Evolutionary conservation across 768 basidiomycete genomes (phyloP), one percentile per base, ranked within the genome.

Genomic region (Dioszegia crocea): DNA sequence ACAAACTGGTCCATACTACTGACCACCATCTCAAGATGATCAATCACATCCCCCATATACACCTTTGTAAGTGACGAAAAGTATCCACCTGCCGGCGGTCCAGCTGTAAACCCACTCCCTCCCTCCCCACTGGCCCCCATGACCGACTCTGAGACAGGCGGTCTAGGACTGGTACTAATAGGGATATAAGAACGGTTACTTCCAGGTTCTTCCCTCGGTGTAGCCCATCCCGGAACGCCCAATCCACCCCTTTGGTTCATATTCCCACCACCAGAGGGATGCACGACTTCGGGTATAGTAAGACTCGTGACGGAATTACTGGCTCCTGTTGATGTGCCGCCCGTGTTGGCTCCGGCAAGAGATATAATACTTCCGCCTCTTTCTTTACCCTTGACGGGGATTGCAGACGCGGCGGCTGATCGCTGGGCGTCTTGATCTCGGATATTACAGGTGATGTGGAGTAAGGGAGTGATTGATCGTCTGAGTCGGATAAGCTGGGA

Each of bases 11-110:
- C 74, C 53, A 77, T 49, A 23, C 56, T 57, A n/a, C 62, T 60
- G 1, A 74, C 61, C 16, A 73, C 63, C 38, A 68, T 65, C 46
- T 77, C 76, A 14, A 77, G 61, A 53, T 77, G 75, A 65, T 76
- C 75, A n/a, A 76, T 60, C 10, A 75, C 73, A 60, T 76, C 75
- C n/a, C 62, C 64, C 16, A 76, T 63, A 50, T 76, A 76, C 4
- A 76, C 70, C 56, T 74, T 73, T 0, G 74, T 68, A 57, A 73
- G 66, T 16, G 63, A 64, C 3, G 56, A 55, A 55, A 76, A 70
- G 52, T 68, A 74, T 10, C 67, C 69, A 8, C 44, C 36, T 0
- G 29, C 38, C 21, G 56, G 17, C 24, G 14, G 33, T 6, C 8
- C 33, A 33, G 33, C 8, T 9, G 45, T 4, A 14, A 9, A 19